Evolutionary conservation across 768 basidiomycete species (phyloP).

Genomic region (Termitomyces sp.): DNA sequence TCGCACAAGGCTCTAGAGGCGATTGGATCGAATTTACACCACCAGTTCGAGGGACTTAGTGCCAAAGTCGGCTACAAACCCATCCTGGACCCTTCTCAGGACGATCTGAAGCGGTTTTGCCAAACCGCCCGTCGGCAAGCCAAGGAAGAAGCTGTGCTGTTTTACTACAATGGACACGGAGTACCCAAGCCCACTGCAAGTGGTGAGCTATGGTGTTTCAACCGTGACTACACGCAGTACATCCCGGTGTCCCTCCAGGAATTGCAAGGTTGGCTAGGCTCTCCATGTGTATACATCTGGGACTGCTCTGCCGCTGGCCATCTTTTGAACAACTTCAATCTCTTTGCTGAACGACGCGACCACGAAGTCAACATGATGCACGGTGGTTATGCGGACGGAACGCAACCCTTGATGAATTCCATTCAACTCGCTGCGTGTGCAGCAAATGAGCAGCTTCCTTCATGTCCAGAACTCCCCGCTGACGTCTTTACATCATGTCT

Average conservation of each 20-base stretch:
- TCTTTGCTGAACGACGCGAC: constrained; percentile 70
- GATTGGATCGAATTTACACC: constrained; percentile 88
- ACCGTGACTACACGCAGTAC: constrained; percentile 95
- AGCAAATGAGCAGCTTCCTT: constrained; percentile 86
- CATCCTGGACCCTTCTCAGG: constrained; percentile 90
- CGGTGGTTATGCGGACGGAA: constrained; percentile 55
- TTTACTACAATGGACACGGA: constrained; percentile 98
- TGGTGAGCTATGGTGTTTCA: constrained; percentile 99
- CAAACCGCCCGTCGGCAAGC: constrained; percentile 78
- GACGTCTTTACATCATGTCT: constrained; percentile 97
- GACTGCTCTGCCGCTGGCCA: constrained; percentile 98
- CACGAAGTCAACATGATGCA: constrained; percentile 54
- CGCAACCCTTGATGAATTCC: constrained; percentile 75
- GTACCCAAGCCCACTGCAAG: constrained; percentile 95
- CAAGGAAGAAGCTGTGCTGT: constrained; percentile 89
- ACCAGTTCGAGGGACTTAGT: constrained; percentile 94
- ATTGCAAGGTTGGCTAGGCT: constrained; percentile 88
- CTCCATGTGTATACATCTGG: constrained; percentile 97
- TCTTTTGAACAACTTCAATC: constrained; percentile 85
- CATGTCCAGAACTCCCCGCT: constrained; percentile 94
- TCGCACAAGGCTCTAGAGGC: constrained; percentile 91
- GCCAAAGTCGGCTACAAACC: constrained; percentile 93
- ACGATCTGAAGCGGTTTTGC: constrained; percentile 88
- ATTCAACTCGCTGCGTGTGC: constrained; percentile 95
- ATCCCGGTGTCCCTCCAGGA: constrained; percentile 95